Evolutionary conservation across 306 rosid genomes (phyloP), one percentile per base, ranked within the genome.

Genomic region (Sicyos edulis): DNA sequence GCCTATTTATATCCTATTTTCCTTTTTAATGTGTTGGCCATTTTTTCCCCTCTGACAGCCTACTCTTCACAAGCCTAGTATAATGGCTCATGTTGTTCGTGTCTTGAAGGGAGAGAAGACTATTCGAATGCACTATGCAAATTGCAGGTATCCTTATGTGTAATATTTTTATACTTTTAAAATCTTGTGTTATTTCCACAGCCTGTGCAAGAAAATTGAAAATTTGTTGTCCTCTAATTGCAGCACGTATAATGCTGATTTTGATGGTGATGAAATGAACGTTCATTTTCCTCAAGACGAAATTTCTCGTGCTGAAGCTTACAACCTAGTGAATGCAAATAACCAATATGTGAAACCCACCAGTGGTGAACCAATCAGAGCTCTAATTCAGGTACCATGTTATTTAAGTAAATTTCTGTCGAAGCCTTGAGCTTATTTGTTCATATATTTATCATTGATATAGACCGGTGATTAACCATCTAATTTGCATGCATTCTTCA

Each of bases 221-320:
- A 22, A 22, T 54, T 19, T 52, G 29, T 54, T 47, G 15, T 14
- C 12, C 20, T 44, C 76, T 8, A 54, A 71, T 79, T 80, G 17
- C 96, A 93, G 97, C 77, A 90, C 96, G 0, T 92, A 87, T 77
- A 92, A 92, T 81, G 98, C 98, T 81, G 98, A 92, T 88, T 90
- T 92, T 66, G 98, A 92, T 69, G 96, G 98, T 70, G 96, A 92
- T 80, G 98, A 92, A 85, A 92, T 92, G 83, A 92, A 92, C 70
- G 98, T 92, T 75, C 98, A 93, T 81, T 88, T 93, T 75, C 98
- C 98, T 4, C 98, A 93, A 93, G 98, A 93, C 74, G 98, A 93
- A 77, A 87, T 88, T 80, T 88, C 98, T 42, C 97, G 95, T 13
- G 90, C 97, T 26, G 98, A 93, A 88, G 98, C 97, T 22, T 93